phyloP scores from a whole-genome alignment of 345 rosid species.

The Lagerstroemia speciosa region DNA sequence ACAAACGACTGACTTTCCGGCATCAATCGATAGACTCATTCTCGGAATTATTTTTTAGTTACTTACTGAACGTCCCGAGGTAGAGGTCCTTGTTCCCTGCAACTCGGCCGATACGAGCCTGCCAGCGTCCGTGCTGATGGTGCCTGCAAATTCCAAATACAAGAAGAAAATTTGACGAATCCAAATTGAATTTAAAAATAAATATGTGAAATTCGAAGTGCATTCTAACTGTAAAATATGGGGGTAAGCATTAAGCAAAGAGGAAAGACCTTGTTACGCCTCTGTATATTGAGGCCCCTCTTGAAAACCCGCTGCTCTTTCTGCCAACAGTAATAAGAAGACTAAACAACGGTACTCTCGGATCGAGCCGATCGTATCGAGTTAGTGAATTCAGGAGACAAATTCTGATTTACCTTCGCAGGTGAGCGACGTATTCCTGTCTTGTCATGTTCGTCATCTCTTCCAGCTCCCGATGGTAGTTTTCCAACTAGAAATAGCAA shows the following conservation, averaged over 20 bases:
- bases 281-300: conserved; percentile 97
- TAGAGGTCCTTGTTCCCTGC: conserved; percentile 98
- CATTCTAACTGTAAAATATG: not conserved
- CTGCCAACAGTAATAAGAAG: conserved; percentile 17
- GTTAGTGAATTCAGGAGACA: no score
- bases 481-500: conserved; percentile 39
- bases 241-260: not conserved
- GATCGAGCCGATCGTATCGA: no score
- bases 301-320: conserved; percentile 96
- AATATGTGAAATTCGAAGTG: no score
- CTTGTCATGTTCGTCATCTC: conserved; percentile 80
- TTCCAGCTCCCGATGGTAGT: conserved; percentile 66
- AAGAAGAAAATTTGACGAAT: conserved; percentile 4
- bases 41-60: not conserved
- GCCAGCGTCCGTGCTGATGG: conserved; percentile 99
- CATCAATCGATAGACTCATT: not conserved
- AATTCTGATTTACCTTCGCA: conserved; percentile 44
- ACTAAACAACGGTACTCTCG: no score
- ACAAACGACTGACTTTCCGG: not conserved
- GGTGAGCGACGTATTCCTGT: conserved; percentile 89
- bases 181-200: no score
- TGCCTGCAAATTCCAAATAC: conserved; percentile 34
- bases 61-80: conserved; percentile 87
- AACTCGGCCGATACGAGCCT: conserved; percentile 95
- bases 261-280: conserved; percentile 81